Conservation (phyloP, 306 rosid genomes). For the Potentilla sterilis region DNA sequence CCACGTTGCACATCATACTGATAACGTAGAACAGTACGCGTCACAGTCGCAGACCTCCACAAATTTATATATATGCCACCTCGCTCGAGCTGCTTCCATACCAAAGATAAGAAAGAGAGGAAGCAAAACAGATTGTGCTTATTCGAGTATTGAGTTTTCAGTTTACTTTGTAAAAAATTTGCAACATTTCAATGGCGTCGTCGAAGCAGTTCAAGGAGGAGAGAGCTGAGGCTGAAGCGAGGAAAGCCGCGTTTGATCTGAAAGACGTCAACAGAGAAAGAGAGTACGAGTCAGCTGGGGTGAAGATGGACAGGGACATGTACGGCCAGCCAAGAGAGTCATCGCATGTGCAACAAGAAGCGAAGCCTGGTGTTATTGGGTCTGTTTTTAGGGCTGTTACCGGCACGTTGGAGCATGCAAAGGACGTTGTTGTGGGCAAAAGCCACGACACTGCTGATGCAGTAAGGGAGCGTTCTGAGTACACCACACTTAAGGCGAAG, state of each 20-base stretch:
- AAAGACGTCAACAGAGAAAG: slow-evolving; percentile 36
- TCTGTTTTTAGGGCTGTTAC: slow-evolving; percentile 56
- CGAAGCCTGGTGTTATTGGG: slow-evolving; percentile 54
- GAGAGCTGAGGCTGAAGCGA: slow-evolving; percentile 66
- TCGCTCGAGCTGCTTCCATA: neutral
- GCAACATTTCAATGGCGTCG: slow-evolving; percentile 49
- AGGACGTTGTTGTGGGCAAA: slow-evolving; percentile 68
- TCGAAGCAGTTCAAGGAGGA: slow-evolving; percentile 45
- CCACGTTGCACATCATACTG: neutral
- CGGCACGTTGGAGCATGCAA: slow-evolving; percentile 53
- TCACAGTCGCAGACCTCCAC: neutral
- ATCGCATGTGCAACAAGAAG: slow-evolving; percentile 22
- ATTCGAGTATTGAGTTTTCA: neutral
- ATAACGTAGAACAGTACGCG: neutral
- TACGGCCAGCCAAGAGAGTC: slow-evolving; percentile 5
- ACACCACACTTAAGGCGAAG: slow-evolving; percentile 7
- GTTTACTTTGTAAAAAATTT: neutral
- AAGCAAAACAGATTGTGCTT: neutral
- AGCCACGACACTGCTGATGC: slow-evolving; percentile 17
- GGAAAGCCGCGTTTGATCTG: slow-evolving; percentile 53
- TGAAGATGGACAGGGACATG: neutral
- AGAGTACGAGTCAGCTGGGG: neutral
- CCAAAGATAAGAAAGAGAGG: neutral
- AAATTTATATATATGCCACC: neutral
- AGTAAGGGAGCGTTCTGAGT: neutral